A percentile compares a stretch with the other conserved stretches of the same genome.
These are phyloP conservation scores for Vitis hybrid DNA, from an alignment of 177 flowering plant genomes.

Conservation along the genomic window DNA sequence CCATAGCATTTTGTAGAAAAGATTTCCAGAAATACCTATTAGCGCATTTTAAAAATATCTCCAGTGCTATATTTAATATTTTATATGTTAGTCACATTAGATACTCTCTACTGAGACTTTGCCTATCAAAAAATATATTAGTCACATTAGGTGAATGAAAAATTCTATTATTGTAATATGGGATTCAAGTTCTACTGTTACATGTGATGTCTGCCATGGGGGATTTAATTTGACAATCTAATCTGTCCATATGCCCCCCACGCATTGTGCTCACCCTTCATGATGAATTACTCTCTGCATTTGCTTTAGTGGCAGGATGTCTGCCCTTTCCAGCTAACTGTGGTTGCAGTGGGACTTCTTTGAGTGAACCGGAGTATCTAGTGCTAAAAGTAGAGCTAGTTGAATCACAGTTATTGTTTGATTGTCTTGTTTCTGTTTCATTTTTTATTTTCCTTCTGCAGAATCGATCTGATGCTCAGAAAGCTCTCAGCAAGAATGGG, in stretches of 20 bases:
- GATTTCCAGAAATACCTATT: not conserved
- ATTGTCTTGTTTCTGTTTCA: slow-evolving; percentile 5
- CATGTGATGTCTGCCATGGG: not conserved
- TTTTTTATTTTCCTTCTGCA: slow-evolving; percentile 26
- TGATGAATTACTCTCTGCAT: not conserved
- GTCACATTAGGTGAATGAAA: not conserved
- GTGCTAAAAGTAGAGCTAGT: not conserved
- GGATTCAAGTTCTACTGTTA: not conserved
- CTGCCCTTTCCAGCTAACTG: not conserved
- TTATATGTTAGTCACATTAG: too few relatives aligned
- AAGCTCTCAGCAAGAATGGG: slow-evolving; percentile 84
- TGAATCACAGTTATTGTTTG: slow-evolving; percentile 3
- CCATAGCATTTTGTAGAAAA: too few relatives aligned
- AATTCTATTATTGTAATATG: not conserved
- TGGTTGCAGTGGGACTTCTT: not conserved
- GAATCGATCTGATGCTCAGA: slow-evolving; percentile 86
- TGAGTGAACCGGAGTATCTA: not conserved
- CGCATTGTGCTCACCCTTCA: not conserved
- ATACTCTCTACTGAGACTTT: too few relatives aligned
- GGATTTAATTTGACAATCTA: not conserved
- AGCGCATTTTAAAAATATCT: not conserved
- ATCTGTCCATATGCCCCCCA: not conserved
- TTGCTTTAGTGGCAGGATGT: not conserved
- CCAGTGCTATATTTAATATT: too few relatives aligned
- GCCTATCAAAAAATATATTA: too few relatives aligned